These are phyloP conservation scores for Panus rudis DNA, from an alignment of 768 basidiomycete species.

Conservation along the genomic window DNA sequence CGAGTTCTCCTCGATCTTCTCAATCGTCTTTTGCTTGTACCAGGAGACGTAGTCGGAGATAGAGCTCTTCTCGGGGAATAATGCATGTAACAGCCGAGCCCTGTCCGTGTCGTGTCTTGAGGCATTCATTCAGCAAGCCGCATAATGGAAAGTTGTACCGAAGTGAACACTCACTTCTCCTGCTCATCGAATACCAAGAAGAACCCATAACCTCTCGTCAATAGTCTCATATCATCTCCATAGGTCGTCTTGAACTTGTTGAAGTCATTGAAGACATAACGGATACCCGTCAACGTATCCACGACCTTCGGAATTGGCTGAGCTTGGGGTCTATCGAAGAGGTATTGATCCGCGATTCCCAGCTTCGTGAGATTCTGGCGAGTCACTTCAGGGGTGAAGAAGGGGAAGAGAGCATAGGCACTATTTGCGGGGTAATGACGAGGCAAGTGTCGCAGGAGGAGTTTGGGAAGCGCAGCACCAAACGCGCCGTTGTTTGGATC, in stretches of 20 bases:
- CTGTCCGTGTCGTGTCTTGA: conserved; percentile 28
- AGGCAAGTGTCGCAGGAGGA: conserved; percentile 39
- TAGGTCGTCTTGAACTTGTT: conserved; percentile 31
- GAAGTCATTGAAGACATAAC: conserved; percentile 28
- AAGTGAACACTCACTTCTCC: conserved; percentile 18
- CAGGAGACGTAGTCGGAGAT: conserved; percentile 24
- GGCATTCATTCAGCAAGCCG: background rate
- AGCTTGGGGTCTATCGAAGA: conserved; percentile 32
- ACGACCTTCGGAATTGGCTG: conserved; percentile 25
- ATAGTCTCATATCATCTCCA: conserved; percentile 17
- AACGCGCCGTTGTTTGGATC: conserved; percentile 31
- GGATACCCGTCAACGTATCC: conserved; percentile 29
- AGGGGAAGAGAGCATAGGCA: conserved; percentile 16
- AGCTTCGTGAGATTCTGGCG: conserved; percentile 29
- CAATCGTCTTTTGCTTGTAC: conserved; percentile 22
- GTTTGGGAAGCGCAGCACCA: conserved; percentile 35
- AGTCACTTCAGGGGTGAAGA: conserved; percentile 19
- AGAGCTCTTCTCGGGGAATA: conserved; percentile 31
- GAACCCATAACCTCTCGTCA: conserved; percentile 32
- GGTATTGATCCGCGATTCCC: conserved; percentile 32
- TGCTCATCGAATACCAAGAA: conserved; percentile 34
- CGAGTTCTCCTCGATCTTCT: conserved; percentile 27
- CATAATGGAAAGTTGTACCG: background rate
- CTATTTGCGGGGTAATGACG: conserved; percentile 28
- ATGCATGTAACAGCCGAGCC: conserved; percentile 24